These are phyloP conservation scores for Umbilicaria muhlenbergii DNA, from an alignment of 495 filamentous ascomycete genomes.

Conservation along the genomic window DNA sequence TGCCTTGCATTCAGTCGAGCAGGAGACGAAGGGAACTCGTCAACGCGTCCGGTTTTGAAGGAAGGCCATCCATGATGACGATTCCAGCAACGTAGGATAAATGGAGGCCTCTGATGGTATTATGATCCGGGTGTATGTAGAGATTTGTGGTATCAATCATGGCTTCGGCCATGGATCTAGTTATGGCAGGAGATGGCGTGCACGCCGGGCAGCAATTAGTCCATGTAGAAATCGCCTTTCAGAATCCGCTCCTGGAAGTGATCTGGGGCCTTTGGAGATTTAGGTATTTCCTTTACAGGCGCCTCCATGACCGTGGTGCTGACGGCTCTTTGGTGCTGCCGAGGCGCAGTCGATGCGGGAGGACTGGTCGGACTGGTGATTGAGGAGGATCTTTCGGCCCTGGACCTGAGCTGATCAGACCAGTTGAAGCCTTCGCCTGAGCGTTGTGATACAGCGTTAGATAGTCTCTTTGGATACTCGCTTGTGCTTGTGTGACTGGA, in stretches of 20 bases:
- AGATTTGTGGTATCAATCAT: too few relatives aligned
- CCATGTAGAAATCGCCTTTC: conserved; percentile 96
- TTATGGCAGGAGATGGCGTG: too few relatives aligned
- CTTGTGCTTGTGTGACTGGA: conserved; percentile 4
- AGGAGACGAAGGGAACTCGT: too few relatives aligned
- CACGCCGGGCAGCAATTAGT: conserved; percentile 29
- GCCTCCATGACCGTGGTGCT: conserved; percentile 55
- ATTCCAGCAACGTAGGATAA: too few relatives aligned
- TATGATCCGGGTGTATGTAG: too few relatives aligned
- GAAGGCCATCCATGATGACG: too few relatives aligned
- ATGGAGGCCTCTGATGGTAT: too few relatives aligned
- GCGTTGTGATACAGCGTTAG: conserved; percentile 33
- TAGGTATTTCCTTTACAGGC: conserved; percentile 53
- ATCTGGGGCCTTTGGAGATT: conserved; percentile 57
- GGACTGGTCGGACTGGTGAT: conserved; percentile 25
- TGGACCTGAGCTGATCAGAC: conserved; percentile 81
- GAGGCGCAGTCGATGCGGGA: conserved; percentile 13
- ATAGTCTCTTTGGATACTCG: conserved; percentile 9
- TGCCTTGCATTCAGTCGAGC: too few relatives aligned
- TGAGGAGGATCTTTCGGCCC: conserved; percentile 70
- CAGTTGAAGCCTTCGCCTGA: conserved; percentile 88
- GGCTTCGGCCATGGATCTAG: too few relatives aligned
- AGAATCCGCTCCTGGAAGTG: conserved; percentile 91
- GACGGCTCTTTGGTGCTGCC: conserved; percentile 34
- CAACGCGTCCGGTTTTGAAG: too few relatives aligned